These are phyloP conservation scores for Chrysosphaeria jannelii DNA, from an alignment of 2,329 filamentous ascomycete genomes.

Conservation along the genomic window DNA sequence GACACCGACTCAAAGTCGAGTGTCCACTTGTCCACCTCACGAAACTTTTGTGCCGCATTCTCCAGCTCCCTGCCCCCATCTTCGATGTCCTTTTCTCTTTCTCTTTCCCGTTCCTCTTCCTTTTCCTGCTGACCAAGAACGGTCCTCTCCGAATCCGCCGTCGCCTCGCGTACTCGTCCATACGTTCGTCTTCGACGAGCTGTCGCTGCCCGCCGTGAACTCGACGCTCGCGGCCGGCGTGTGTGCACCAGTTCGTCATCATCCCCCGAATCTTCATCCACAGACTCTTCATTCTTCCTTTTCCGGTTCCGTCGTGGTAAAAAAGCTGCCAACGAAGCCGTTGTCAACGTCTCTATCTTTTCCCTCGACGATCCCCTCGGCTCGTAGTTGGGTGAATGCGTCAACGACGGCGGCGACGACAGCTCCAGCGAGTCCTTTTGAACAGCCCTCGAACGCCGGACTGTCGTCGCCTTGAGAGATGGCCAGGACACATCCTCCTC, in stretches of 20 bases:
- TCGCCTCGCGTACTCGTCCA: constrained; percentile 15
- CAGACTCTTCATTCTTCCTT: constrained; percentile 1
- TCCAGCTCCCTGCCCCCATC: constrained; percentile 17
- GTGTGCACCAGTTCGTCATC: constrained; percentile 23
- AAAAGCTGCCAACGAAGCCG: constrained; percentile 21
- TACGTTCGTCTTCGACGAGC: constrained; percentile 14
- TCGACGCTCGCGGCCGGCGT: constrained; percentile 1
- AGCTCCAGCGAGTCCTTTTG: constrained; percentile 10
- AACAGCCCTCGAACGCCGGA: constrained; percentile 8
- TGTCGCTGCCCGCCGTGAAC: background rate
- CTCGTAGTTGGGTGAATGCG: constrained; percentile 29
- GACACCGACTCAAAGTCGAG: constrained; percentile 34
- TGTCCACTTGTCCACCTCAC: constrained; percentile 39
- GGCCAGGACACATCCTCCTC: constrained; percentile 19
- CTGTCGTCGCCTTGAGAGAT: constrained; percentile 17
- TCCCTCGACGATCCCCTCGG: background rate
- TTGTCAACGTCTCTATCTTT: constrained; percentile 11
- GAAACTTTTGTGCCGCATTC: constrained; percentile 28
- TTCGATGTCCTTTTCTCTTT: constrained; percentile 24
- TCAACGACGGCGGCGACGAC: constrained; percentile 34
- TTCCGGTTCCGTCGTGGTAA: constrained; percentile 21
- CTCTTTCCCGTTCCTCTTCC: too few species aligned
- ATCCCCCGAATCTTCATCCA: constrained; percentile 12
- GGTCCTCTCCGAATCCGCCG: too few species aligned
- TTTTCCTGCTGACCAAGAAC: constrained; percentile 6